Evolutionary conservation across 179 eudicot genomes (phyloP), one percentile per base, ranked within the genome.

Genomic region (Silene noctiflora): DNA sequence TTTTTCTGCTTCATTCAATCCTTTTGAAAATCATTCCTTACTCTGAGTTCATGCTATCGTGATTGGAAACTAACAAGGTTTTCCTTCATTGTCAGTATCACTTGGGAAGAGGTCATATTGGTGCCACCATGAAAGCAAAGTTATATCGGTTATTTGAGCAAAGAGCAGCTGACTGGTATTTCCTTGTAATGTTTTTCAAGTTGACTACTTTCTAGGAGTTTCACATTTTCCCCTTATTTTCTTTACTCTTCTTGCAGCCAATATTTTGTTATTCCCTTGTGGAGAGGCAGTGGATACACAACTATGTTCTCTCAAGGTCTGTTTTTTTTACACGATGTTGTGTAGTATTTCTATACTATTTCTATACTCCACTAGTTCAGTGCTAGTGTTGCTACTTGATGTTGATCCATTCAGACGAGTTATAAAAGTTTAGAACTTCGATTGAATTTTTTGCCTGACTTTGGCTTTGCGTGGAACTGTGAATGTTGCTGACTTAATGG

Each of bases 291-390:
- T 75, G 98, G 98, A 62, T 94, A 90, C 72, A 92, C 88, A 72
- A 90, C 97, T 24, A 94, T 94, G 98, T 94, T 94, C 80, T 83
- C 78, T 71, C 98, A 94, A 92, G 98, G 98, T 94, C 24, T 74
- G 86, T 53, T 76, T 67, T 58, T 58, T 71, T 63, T 63, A 48
- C 59, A 21, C 4, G 35, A 42, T 67, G 31, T 46, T 35, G 10
- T 61, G 12, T 58, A 13, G 6, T 27, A 25, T n/a, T 31, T 42
- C 39, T 24, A 8, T 46, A 2, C 12, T 27, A 25, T n/a, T 31
- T 42, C 39, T 24, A 8, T 46, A 2, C 12, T 78, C 29, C 48
- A 19, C 62, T 53, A 22, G 2, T 3, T 55, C 24, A 13, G 21
- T 61, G 74, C 7, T 55, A 58, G 35, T 56, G 39, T 31, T 44